phyloP scores from a whole-genome alignment of 2,329 filamentous ascomycete species.

The Hypoxylon rubiginosum region DNA sequence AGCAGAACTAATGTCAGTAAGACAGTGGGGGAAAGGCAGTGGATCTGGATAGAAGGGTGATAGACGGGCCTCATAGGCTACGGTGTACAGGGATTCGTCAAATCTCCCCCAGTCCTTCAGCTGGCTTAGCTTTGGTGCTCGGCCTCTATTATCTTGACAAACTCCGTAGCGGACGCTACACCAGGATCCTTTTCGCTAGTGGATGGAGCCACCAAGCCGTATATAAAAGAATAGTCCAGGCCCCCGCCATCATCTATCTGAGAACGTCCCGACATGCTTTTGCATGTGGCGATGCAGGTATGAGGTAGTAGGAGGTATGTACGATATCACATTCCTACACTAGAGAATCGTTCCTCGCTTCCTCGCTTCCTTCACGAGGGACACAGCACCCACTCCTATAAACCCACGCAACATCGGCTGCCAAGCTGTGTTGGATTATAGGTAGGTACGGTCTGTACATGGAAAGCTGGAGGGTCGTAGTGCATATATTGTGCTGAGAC shows the following conservation, averaged over 20 bases:
- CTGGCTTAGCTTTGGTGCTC: not conserved
- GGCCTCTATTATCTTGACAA: not conserved
- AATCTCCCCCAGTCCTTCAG: not conserved
- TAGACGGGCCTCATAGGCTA: not conserved
- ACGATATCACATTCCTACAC: not conserved
- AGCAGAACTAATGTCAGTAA: slow-evolving; percentile 26
- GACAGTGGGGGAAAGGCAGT: slow-evolving; percentile 10
- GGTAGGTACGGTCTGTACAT: not conserved
- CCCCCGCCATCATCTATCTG: not conserved
- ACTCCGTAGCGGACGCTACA: not conserved
- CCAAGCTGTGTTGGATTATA: not conserved
- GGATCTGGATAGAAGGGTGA: not conserved
- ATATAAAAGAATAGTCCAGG: not conserved
- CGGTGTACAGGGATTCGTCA: not conserved
- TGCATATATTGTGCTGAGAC: not conserved
- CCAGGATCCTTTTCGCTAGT: not conserved
- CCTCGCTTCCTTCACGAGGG: not conserved
- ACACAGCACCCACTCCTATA: not conserved
- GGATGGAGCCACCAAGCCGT: not conserved
- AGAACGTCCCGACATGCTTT: not conserved
- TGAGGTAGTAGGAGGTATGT: no score
- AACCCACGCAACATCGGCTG: slow-evolving; percentile 1
- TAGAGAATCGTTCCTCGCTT: not conserved
- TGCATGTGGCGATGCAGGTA: not conserved
- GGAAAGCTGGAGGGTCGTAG: not conserved